Evolutionary conservation across 768 basidiomycete species (phyloP).

Genomic region (Leucocoprinus birnbaumii): DNA sequence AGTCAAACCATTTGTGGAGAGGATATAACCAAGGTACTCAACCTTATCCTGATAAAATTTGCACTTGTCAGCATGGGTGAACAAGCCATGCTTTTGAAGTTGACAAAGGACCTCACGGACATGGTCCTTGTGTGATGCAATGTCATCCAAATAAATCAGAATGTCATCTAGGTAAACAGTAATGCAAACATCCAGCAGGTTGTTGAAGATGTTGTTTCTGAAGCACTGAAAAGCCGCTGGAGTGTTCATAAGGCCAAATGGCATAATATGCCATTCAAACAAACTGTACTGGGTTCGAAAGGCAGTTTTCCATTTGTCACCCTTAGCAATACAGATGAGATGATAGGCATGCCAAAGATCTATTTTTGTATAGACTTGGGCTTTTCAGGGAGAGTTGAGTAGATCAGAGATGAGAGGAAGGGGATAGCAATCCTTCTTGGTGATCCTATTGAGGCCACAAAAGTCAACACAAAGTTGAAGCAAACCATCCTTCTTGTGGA

Average conservation of each 20-base stretch:
- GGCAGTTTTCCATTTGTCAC: conserved; percentile 37
- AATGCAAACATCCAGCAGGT: conserved; percentile 26
- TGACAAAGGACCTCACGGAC: conserved; percentile 28
- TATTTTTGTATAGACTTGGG: conserved; percentile 24
- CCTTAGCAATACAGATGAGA: conserved; percentile 29
- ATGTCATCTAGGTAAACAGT: conserved; percentile 38
- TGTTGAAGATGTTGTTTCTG: conserved; percentile 28
- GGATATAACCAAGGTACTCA: conserved; percentile 35
- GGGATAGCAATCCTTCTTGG: conserved; percentile 32
- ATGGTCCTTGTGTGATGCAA: conserved; percentile 22
- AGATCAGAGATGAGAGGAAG: conserved; percentile 31
- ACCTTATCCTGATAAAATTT: conserved; percentile 26
- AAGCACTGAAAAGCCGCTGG: conserved; percentile 33
- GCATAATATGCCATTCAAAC: conserved; percentile 15
- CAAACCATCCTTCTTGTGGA: conserved; percentile 11
- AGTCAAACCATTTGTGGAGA: conserved; percentile 22
- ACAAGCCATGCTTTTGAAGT: conserved; percentile 23
- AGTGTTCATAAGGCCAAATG: conserved; percentile 30
- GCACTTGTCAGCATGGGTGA: conserved; percentile 29
- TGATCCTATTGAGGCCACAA: conserved; percentile 23
- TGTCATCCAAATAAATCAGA: conserved; percentile 30
- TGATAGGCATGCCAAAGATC: conserved; percentile 34
- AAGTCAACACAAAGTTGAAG: conserved; percentile 16
- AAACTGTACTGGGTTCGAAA: conserved; percentile 20
- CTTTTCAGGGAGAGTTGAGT: conserved; percentile 20